Base-by-base conservation (phyloP, 305 asterid genomes). In the Plantago rigida region DNA sequence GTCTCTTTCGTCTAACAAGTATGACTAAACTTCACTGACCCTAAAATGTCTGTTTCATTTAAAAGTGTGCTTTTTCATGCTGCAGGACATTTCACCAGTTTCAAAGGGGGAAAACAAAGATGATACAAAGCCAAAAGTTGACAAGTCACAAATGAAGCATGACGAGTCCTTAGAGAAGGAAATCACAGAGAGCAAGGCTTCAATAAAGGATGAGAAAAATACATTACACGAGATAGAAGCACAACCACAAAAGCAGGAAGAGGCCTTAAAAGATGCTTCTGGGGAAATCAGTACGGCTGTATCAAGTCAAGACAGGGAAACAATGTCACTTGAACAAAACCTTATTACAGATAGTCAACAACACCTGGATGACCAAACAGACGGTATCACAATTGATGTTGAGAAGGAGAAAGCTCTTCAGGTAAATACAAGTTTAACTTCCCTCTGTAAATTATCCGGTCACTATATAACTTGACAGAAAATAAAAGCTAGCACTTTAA, bases 211-310 rank as follows among this genome's bases (percentile, higher is more conserved):
- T 42, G 50, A 51, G 22, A 52, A 62, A 44, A 56, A 24, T 56
- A 51, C 41, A 22, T 48, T 31, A 29, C 62, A 9, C 48, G 50
- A 74, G 53, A 71, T 9, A 41, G 46, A 46, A 45, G 53, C 9
- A 59, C 53, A 47, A 0, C 28, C 2, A 2, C 31, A 71, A 36
- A 59, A 54, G 58, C 63, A 66, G 22, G 39, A 19, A 31, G 74
- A 76, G 61, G 45, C 77, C 63, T 53, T 73, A 66, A 66, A 55
- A 57, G 71, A 47, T 56, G 63, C 49, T 26, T 50, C 71, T 8
- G 74, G 59, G 62, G 54, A 56, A 48, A 50, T 47, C 28, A 49
- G 59, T 57, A 68, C 56, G 45, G 39, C 74, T 11, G 26, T 47
- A 42, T 60, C 62, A 48, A 15, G 70, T 62, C 73, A 75, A 75